Evolutionary conservation across 1,284 basidiomycete species (phyloP).

Genomic region (Marasmius tenuissimus): DNA sequence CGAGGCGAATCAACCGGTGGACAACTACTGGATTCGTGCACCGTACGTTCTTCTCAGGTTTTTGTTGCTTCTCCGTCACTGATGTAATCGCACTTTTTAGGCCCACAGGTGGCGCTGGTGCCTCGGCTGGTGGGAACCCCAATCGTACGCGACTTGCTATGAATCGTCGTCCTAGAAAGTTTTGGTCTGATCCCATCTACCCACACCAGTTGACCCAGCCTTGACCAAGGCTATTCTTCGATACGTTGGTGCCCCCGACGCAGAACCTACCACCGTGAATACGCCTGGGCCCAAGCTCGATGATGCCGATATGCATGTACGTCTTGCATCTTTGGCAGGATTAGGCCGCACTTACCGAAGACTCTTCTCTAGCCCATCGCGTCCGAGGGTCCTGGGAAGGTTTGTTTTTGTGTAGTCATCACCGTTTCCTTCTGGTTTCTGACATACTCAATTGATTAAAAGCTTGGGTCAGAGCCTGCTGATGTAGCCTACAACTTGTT

Average conservation of each 20-base stretch:
- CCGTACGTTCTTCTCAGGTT: constrained; percentile 19
- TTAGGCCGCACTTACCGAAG: neutral
- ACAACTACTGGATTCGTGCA: constrained; percentile 41
- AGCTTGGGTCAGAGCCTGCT: constrained; percentile 28
- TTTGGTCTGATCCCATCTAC: neutral
- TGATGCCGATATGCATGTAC: constrained; percentile 33
- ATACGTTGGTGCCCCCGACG: constrained; percentile 39
- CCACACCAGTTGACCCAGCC: constrained; percentile 7
- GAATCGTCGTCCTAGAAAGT: no score
- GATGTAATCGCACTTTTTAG: constrained; percentile 4
- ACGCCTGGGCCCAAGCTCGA: constrained; percentile 24
- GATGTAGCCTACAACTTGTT: constrained; percentile 33
- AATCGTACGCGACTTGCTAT: no score
- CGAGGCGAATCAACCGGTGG: constrained; percentile 33
- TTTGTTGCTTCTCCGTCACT: neutral
- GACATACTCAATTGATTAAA: neutral
- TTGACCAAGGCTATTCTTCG: constrained; percentile 41
- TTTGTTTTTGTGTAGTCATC: neutral
- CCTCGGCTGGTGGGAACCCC: no score
- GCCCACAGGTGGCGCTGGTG: constrained; percentile 25
- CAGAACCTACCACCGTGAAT: constrained; percentile 37
- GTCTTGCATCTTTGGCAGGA: constrained; percentile 4
- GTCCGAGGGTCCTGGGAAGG: constrained; percentile 24
- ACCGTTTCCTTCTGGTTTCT: neutral
- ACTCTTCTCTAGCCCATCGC: constrained; percentile 28